Evolutionary conservation across 495 filamentous ascomycete genomes (phyloP), one percentile per base, ranked within the genome.

Genomic region (Chaetomium fimeti): DNA sequence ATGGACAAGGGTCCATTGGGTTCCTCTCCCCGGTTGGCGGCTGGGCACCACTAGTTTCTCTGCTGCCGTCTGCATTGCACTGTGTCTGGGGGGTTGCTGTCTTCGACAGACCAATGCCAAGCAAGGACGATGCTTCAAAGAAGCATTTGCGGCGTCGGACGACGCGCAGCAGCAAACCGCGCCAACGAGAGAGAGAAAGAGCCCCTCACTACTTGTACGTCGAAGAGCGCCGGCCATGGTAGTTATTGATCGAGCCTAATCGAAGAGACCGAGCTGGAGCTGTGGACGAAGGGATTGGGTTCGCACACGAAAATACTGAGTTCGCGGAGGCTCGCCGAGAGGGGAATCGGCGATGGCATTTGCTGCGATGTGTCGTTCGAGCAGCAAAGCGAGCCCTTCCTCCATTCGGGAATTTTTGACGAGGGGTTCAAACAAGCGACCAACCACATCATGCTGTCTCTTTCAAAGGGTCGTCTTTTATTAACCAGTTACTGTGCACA

Each of bases 381-480:
- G 32, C 4, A 36, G 11, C 25, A 62, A 66, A 66, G 62, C 18
- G 25, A 65, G 64, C 42, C 66, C 54, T 73, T 69, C 16, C 72
- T 74, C 57, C 57, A 71, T 76, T 68, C 67, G 70, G 74, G 65
- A 68, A 70, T 73, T 69, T 74, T 76, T 76, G 69, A 76, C 74
- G 72, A 76, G 72, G 60, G 49, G 52, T 47, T 22, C 53, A 22
- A 48, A 13, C 38, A 49, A 49, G 43, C 58, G 63, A 61, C 66
- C 68, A 72, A 67, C 63, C 67, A 68, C 3, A 54, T 53, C 27
- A 29, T 48, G 20, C 9, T 32, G 22, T 29, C 51, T n/a, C 42
- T 49, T 42, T 63, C 24, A 15, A 52, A 57, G n/a, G n/a, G n/a
- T 51, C 6, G 47, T 20, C 20, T 63, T 54, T 43, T 9, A 38